phyloP scores from a whole-genome alignment of 352 stramenopile species.

The Pythium utonaiense region DNA sequence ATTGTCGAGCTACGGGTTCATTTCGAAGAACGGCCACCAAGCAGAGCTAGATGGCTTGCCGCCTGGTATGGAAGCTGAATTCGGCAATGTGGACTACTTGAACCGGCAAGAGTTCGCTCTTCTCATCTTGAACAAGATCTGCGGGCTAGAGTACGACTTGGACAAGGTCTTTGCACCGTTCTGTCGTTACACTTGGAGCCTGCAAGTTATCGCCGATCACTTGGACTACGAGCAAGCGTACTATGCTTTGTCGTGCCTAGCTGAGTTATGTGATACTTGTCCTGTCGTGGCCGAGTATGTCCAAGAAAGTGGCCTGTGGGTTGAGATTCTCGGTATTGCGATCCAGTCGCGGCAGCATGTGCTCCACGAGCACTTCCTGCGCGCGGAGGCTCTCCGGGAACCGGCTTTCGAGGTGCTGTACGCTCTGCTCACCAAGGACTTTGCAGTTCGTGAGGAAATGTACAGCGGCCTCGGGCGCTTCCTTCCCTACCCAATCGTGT shows the following conservation, averaged over 20 bases:
- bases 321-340: conserved; percentile 75
- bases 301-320: conserved; percentile 66
- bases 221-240: conserved; percentile 77
- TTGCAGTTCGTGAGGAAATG: conserved; percentile 62
- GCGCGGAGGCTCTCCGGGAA: conserved; percentile 66
- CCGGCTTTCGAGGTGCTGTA: conserved; percentile 83
- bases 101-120: conserved; percentile 70
- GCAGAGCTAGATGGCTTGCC: conserved; percentile 29
- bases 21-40: conserved; percentile 29
- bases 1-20: conserved; percentile 75
- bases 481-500: conserved; percentile 77
- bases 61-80: conserved; percentile 55
- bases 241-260: conserved; percentile 71
- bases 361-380: conserved; percentile 76
- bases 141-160: conserved; percentile 62
- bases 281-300: conserved; percentile 74
- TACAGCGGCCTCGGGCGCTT: conserved; percentile 70
- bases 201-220: conserved; percentile 82
- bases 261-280: conserved; percentile 74
- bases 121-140: conserved; percentile 80
- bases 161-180: conserved; percentile 75
- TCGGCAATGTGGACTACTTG: conserved; percentile 75
- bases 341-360: conserved; percentile 79
- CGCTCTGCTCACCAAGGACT: conserved; percentile 69
- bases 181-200: conserved; percentile 72